phyloP scores from a whole-genome alignment of 176 grass and related monocot species.

The Carex scoparia region DNA sequence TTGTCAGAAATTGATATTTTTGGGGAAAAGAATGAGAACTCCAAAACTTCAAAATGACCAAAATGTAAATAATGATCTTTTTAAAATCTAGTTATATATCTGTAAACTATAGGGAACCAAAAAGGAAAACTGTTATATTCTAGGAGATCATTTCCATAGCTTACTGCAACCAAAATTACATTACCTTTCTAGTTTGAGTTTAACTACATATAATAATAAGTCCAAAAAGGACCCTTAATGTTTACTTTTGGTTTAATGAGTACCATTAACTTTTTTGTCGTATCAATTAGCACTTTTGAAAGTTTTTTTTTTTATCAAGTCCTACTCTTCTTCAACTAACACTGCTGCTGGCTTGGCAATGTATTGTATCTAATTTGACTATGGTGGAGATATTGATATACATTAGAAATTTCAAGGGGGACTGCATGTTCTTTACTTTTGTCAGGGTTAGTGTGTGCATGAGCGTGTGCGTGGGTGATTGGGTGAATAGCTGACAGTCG shows the following conservation, averaged over 20 bases:
- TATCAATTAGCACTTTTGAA: not conserved
- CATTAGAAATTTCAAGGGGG: not conserved
- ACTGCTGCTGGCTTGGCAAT: not conserved
- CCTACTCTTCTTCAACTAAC: not conserved
- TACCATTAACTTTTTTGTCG: not conserved
- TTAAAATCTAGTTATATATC: not conserved
- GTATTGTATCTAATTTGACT: not conserved
- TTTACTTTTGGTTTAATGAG: not conserved
- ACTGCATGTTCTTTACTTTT: not conserved
- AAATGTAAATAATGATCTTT: not conserved
- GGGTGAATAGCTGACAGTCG: not conserved
- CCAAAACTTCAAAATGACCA: not conserved
- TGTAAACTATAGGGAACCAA: not conserved
- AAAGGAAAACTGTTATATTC: not conserved
- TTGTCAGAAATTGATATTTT: not conserved
- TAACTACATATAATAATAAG: not conserved
- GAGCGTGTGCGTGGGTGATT: not conserved
- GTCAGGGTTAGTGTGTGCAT: not conserved
- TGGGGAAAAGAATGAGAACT: not conserved
- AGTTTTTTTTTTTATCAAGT: not conserved
- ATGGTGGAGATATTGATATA: not conserved
- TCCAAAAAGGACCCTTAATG: not conserved
- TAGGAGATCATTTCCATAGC: not conserved
- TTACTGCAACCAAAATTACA: not conserved
- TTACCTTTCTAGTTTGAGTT: not conserved